Evolutionary conservation across 305 asterid species (phyloP).

Genomic region (Fraxinus dipetala): DNA sequence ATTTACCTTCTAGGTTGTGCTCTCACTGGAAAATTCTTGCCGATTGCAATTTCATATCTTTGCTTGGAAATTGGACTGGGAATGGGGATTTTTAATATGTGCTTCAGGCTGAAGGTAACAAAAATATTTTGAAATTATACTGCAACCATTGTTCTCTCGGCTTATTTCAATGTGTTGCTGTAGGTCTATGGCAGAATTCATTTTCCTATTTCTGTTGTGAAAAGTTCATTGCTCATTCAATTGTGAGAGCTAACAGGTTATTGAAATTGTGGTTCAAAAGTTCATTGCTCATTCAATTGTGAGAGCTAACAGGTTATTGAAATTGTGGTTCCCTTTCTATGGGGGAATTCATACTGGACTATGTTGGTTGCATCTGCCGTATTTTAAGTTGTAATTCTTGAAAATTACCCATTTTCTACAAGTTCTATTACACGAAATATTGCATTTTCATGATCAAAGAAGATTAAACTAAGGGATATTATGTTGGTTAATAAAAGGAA

Average conservation of each 20-base stretch:
- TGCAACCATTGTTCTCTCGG: neutral
- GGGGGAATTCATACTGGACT: neutral
- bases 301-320: neutral
- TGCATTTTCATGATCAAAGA: neutral
- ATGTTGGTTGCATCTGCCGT: neutral
- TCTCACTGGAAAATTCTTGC: neutral
- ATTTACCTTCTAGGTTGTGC: neutral
- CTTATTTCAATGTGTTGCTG: neutral
- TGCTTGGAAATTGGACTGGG: neutral
- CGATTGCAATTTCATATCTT: neutral
- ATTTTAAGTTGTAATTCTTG: neutral
- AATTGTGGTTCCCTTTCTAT: neutral
- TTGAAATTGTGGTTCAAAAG: neutral
- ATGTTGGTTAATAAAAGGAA: neutral
- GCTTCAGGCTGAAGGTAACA: neutral
- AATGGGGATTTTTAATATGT: neutral
- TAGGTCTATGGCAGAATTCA: slow-evolving; percentile 6
- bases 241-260: neutral
- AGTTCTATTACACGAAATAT: neutral
- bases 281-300: neutral
- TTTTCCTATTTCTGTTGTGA: neutral
- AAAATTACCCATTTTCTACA: neutral
- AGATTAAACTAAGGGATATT: neutral
- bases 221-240: neutral
- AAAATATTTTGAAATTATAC: neutral